A percentile compares a stretch with the other conserved stretches of the same genome.
phyloP scores from a whole-genome alignment of 129 eudicot genomes.

The Glebionis coronaria region DNA sequence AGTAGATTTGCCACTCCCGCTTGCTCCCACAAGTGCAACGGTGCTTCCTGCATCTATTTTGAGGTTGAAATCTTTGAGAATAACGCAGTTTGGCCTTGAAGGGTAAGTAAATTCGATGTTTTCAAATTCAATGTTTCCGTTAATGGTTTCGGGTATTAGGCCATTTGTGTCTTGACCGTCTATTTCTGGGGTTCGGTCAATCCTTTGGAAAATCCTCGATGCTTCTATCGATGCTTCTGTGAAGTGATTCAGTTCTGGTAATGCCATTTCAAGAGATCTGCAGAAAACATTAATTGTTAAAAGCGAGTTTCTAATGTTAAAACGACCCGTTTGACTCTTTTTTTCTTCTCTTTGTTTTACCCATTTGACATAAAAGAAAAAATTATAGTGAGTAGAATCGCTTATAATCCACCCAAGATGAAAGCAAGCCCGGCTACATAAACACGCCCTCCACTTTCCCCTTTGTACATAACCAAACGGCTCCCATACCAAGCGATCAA shows the following conservation, averaged over 20 bases:
- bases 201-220: constrained; percentile 66
- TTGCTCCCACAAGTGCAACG: constrained; percentile 88
- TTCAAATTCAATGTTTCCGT: constrained; percentile 67
- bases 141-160: constrained; percentile 42
- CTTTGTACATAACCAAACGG: constrained; percentile 72
- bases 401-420: constrained; percentile 88
- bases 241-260: constrained; percentile 84
- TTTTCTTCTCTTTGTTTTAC: background rate
- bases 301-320: too few relatives aligned
- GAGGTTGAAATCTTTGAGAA: constrained; percentile 70
- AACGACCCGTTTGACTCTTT: background rate
- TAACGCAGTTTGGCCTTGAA: constrained; percentile 67
- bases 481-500: constrained; percentile 96
- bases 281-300: too few relatives aligned
- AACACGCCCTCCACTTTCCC: constrained; percentile 84
- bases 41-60: constrained; percentile 77
- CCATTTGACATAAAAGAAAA: background rate
- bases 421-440: constrained; percentile 73
- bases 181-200: constrained; percentile 66
- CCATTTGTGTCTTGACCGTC: constrained; percentile 58
- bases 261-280: constrained; percentile 90
- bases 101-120: constrained; percentile 72
- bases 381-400: background rate
- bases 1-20: constrained; percentile 96
- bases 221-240: constrained; percentile 93